Evolutionary conservation across 106 monocot species (phyloP), one percentile per base, ranked within the genome.

Genomic region (Dendrobium nobile): DNA sequence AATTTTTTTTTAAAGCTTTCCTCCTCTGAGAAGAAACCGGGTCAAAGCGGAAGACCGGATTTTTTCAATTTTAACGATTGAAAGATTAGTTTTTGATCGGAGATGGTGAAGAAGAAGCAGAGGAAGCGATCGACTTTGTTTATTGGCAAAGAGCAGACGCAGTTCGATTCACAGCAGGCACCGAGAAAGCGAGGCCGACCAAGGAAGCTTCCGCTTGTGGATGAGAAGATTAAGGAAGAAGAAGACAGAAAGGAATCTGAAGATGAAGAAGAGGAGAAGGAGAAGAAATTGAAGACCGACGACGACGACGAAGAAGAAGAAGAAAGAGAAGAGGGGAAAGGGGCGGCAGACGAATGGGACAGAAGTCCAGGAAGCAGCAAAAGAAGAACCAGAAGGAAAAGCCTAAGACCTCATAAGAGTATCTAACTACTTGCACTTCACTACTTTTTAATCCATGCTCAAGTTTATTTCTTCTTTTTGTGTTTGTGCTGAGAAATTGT

Each of bases 71-170:
- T 1, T 7, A 1, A 13, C 15, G 72, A 72, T 40, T 15, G 11
- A 11, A 37, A 33, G 10, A 26, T 65, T 26, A 7, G 4, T 72
- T 72, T 72, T 72, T 72, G 1, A 72, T 40, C 17, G 33, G 72
- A 40, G 72, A 72, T 72, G 72, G 72, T 27, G 40, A 72, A 37
- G 72, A 72, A 28, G 72, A 72, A 72, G 13, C 72, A 72, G 72
- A 72, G 72, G 16, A 72, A 72, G 40, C 33, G 72, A 72, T 24
- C 64, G 64, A 72, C 2, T 17, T 16, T 72, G 72, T 33, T 28
- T 7, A 40, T 28, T 37, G 40, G 72, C 33, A 5, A 16, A 22
- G 72, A 72, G 33, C 72, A 51, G 2, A 51, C 51, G 16, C 51
- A 51, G 51, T 51, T 13, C 16, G 51, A 51, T 13, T 13, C 51